Conservation (phyloP, 306 rosid genomes). For the Begonia peltatifolia region DNA sequence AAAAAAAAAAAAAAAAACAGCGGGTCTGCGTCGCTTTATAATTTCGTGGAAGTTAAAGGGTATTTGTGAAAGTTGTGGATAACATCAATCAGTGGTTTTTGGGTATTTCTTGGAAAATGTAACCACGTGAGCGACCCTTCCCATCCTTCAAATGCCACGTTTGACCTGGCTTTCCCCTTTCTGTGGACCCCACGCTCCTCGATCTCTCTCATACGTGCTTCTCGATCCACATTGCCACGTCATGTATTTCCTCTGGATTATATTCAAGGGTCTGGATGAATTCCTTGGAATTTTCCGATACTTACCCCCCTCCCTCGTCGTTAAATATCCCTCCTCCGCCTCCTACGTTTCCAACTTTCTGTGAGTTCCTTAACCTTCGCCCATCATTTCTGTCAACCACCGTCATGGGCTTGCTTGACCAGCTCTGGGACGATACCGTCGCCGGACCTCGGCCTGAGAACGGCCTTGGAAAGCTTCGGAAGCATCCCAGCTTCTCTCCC, state of each 20-base stretch:
- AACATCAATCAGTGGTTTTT: not conserved
- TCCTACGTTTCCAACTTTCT: not conserved
- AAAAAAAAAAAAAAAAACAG: no score
- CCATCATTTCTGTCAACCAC: not conserved
- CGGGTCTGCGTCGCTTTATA: no score
- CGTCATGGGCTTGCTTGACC: constrained; percentile 75
- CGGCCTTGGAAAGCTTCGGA: constrained; percentile 86
- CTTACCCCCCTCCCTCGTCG: constrained; percentile 22
- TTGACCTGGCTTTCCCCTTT: not conserved
- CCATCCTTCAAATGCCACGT: not conserved
- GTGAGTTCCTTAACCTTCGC: not conserved
- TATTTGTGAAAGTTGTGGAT: no score
- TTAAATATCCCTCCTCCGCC: constrained; percentile 21
- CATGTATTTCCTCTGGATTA: not conserved
- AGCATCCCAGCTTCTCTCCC: constrained; percentile 29
- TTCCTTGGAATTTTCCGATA: constrained; percentile 33
- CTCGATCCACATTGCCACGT: constrained; percentile 35
- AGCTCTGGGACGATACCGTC: constrained; percentile 92
- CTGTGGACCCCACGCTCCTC: constrained; percentile 14
- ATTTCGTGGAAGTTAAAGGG: no score
- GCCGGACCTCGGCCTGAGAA: constrained; percentile 84
- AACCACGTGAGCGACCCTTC: not conserved
- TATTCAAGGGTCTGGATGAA: constrained; percentile 21
- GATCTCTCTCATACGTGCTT: constrained; percentile 25
- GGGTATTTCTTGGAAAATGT: not conserved